Percentiles rank a stretch among this genome's conserved stretches.
Evolutionary conservation across 164 flowering plant species (phyloP).

Genomic region (Akebia trifoliata): DNA sequence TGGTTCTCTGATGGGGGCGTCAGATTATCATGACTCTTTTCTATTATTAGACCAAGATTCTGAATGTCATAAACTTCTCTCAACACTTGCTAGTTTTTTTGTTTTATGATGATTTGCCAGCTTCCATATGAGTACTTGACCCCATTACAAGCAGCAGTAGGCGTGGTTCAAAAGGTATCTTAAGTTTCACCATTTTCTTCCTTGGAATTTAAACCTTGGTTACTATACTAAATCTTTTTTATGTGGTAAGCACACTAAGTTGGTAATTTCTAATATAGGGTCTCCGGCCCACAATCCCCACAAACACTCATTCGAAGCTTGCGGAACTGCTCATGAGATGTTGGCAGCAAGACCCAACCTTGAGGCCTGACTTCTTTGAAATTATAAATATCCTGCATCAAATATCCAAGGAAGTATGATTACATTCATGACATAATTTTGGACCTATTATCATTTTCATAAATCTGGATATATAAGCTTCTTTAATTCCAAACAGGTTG

Average conservation of each 20-base stretch:
- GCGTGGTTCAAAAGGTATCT: conserved; percentile 88
- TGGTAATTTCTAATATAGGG: conserved; percentile 34
- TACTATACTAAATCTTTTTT: too few species aligned
- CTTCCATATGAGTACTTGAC: conserved; percentile 76
- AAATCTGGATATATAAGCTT: background rate
- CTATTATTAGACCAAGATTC: too few species aligned
- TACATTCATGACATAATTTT: too few species aligned
- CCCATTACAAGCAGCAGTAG: conserved; percentile 94
- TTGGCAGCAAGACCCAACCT: conserved; percentile 82
- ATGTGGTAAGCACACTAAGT: background rate
- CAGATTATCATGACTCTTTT: too few species aligned
- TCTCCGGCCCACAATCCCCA: conserved; percentile 73
- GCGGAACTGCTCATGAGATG: conserved; percentile 66
- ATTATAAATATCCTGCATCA: conserved; percentile 54
- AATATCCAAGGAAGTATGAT: conserved; percentile 56
- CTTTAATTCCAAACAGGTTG: conserved; percentile 34
- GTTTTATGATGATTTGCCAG: conserved; percentile 30
- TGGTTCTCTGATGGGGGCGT: too few species aligned
- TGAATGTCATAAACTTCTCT: too few species aligned
- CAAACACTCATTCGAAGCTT: conserved; percentile 54
- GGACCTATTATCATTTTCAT: conserved; percentile 1
- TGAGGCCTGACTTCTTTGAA: conserved; percentile 76
- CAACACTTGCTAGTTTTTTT: too few species aligned
- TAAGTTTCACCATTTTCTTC: conserved; percentile 3
- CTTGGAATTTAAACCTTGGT: too few species aligned